These are phyloP conservation scores for Physaria fendleri DNA, from an alignment of 345 rosid species.

Conservation along the genomic window DNA sequence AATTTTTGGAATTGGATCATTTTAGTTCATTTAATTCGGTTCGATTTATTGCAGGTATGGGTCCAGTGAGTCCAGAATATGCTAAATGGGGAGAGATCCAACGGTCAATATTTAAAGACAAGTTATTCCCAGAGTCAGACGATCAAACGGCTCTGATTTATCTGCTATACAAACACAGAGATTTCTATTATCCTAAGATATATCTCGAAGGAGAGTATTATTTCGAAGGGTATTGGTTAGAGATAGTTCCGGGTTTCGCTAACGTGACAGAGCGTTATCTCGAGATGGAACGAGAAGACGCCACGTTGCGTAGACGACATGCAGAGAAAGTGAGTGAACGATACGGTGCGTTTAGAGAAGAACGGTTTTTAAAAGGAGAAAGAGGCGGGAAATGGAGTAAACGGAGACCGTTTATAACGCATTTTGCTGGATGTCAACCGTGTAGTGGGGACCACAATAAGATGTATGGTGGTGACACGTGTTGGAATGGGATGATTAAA, in stretches of 20 bases:
- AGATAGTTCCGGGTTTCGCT: conserved; percentile 38
- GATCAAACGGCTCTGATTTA: conserved; percentile 85
- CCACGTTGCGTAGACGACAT: conserved; percentile 56
- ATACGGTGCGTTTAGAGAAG: conserved; percentile 60
- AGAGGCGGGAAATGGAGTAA: conserved; percentile 49
- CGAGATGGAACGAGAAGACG: conserved; percentile 43
- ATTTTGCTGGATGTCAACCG: conserved; percentile 94
- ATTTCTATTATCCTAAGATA: conserved; percentile 46
- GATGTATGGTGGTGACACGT: conserved; percentile 68
- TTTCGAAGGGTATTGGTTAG: conserved; percentile 76
- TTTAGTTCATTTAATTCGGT: neutral
- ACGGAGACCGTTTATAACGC: conserved; percentile 82
- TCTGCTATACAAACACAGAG: conserved; percentile 44
- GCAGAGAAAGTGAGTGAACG: conserved; percentile 80
- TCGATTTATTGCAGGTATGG: conserved; percentile 27
- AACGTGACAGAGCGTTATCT: conserved; percentile 53
- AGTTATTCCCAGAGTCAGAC: conserved; percentile 75
- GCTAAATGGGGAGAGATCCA: conserved; percentile 59
- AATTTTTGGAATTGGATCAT: neutral
- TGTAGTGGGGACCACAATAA: conserved; percentile 81
- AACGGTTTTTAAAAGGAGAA: conserved; percentile 41
- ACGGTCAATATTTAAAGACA: conserved; percentile 68
- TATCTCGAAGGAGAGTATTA: conserved; percentile 71
- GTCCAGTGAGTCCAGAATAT: conserved; percentile 52
- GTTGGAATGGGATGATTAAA: conserved; percentile 70